A percentile compares a stretch with the other conserved stretches of the same genome.
Evolutionary conservation across 1,139 yeast genomes (phyloP).

Genomic region (Kurtzmaniella natalensis): DNA sequence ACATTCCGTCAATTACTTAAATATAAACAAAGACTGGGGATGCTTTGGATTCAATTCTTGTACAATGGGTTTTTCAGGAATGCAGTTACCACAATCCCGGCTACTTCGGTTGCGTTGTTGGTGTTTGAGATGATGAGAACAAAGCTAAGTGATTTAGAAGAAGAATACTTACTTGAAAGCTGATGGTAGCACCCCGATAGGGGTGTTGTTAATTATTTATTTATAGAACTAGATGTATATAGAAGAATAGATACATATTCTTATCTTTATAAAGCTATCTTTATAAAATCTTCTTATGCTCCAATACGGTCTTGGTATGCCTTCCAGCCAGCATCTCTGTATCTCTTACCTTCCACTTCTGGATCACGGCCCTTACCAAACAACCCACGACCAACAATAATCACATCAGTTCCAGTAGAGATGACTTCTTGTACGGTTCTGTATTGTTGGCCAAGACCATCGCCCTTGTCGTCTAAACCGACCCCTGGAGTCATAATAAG

Average conservation of each 20-base stretch:
- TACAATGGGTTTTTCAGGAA: conserved; percentile 76
- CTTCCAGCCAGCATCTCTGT: conserved; percentile 90
- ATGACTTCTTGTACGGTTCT: conserved; percentile 86
- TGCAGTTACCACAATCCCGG: conserved; percentile 76
- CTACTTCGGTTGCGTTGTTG: conserved; percentile 79
- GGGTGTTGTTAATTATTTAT: conserved; percentile 3
- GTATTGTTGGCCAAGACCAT: conserved; percentile 93
- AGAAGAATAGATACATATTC: too few species aligned
- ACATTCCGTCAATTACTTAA: conserved; percentile 58
- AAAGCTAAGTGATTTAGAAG: conserved; percentile 29
- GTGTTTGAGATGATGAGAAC: conserved; percentile 82
- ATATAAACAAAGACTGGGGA: conserved; percentile 50
- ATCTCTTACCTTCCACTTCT: conserved; percentile 77
- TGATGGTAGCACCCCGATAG: too few species aligned
- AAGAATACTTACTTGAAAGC: conserved; percentile 13
- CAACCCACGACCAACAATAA: conserved; percentile 95
- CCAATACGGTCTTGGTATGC: conserved; percentile 62
- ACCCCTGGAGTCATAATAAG: conserved; percentile 97
- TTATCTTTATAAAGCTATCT: conserved; percentile 6
- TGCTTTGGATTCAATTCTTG: conserved; percentile 60
- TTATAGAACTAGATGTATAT: too few species aligned
- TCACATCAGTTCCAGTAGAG: conserved; percentile 81
- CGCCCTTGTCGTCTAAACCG: conserved; percentile 97
- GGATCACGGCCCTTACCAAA: conserved; percentile 97
- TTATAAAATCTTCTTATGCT: conserved; percentile 8